Conservation (phyloP, 2,329 filamentous ascomycete genomes). For the Fusarium sp. region DNA sequence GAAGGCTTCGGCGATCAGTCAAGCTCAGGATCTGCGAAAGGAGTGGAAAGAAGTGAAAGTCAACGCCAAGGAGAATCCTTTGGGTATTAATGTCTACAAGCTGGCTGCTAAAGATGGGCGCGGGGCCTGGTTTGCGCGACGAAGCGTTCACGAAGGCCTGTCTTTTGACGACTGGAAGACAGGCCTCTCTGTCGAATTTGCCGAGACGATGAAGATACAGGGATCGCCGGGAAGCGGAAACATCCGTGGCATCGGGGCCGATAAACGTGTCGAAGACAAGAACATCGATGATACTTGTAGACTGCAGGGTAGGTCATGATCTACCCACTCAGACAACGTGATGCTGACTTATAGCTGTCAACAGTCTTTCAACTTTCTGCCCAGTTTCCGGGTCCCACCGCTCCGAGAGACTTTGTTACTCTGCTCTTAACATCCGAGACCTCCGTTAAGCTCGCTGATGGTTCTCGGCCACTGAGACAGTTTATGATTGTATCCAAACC, state of each 20-base stretch:
- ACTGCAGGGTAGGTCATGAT: conserved; percentile 64
- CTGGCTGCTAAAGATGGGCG: conserved; percentile 81
- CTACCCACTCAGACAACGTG: background rate
- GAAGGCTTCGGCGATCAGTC: conserved; percentile 59
- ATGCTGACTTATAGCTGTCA: conserved; percentile 32
- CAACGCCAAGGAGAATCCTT: conserved; percentile 76
- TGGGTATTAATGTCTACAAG: conserved; percentile 83
- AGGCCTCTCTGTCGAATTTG: conserved; percentile 82
- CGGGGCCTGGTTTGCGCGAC: conserved; percentile 89
- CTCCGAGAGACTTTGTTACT: conserved; percentile 88
- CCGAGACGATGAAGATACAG: conserved; percentile 77
- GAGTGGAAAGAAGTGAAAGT: conserved; percentile 90
- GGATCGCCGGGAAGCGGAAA: conserved; percentile 77
- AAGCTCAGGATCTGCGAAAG: conserved; percentile 71
- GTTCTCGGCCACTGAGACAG: conserved; percentile 66
- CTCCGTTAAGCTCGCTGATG: conserved; percentile 47
- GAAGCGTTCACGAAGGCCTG: conserved; percentile 83
- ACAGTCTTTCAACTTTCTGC: conserved; percentile 86
- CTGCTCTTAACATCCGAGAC: conserved; percentile 76
- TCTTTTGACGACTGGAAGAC: conserved; percentile 81
- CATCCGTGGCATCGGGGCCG: conserved; percentile 87
- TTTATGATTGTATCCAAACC: conserved; percentile 92
- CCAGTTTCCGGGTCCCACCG: conserved; percentile 89
- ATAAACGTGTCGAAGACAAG: conserved; percentile 75
- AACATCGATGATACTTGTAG: conserved; percentile 68